A percentile compares a stretch with the other conserved stretches of the same genome.
phyloP scores from a whole-genome alignment of 306 rosid species.

The apple (Malus domestica) region ASM211411v1 NC_041799.1:32807501-32808000 shows the following conservation, averaged over 20 bases:
- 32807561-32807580: constrained; percentile 89
- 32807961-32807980: neutral
- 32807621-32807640: constrained; percentile 50
- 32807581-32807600: constrained; percentile 86
- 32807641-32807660: neutral
- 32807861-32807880: neutral
- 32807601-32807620: constrained; percentile 66
- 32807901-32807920: neutral
- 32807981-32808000: neutral
- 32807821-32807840: neutral
- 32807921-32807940: neutral
- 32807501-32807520: constrained; percentile 9
- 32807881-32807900: neutral
- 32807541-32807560: constrained; percentile 99
- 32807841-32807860: neutral
- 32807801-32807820: neutral
- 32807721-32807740: neutral
- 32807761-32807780: neutral
- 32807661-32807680: neutral
- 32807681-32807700: neutral
- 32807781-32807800: neutral
- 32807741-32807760: neutral
- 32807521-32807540: constrained; percentile 97
- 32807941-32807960: neutral
- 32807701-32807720: neutral